Conservation (phyloP, 1,139 yeast genomes). For the Candida mesenterica region DNA sequence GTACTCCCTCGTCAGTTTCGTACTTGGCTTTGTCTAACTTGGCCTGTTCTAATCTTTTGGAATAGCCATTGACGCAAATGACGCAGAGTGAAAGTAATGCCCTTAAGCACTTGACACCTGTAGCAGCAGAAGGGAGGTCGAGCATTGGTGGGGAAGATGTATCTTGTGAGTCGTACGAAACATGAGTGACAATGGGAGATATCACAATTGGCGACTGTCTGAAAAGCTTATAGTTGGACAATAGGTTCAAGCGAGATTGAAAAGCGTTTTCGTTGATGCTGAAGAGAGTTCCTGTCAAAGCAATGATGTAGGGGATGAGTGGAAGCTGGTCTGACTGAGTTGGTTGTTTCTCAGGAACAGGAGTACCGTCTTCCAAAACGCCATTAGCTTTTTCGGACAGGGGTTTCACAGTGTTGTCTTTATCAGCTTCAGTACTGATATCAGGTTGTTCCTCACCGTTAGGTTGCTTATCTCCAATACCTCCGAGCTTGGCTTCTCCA, state of each 20-base stretch:
- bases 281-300: constrained; percentile 45
- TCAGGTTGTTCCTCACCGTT: too few species aligned
- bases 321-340: constrained; percentile 18
- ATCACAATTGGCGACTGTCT: constrained; percentile 30
- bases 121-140: constrained; percentile 29
- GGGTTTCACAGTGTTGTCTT: too few species aligned
- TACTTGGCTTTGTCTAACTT: constrained; percentile 26
- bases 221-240: constrained; percentile 41
- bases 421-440: too few species aligned
- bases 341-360: too few species aligned
- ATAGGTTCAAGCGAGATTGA: constrained; percentile 39
- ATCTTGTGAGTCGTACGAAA: constrained; percentile 43
- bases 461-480: constrained; percentile 2
- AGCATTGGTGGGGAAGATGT: constrained; percentile 27
- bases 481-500: constrained; percentile 1
- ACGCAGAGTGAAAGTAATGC: constrained; percentile 34
- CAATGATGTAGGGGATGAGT: constrained; percentile 36
- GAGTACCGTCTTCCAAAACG: too few species aligned
- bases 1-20: constrained; percentile 13
- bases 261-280: constrained; percentile 50
- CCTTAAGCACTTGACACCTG: constrained; percentile 34
- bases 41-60: constrained; percentile 44
- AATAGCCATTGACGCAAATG: constrained; percentile 48
- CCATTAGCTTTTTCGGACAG: too few species aligned
- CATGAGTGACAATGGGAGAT: constrained; percentile 37